phyloP scores from a whole-genome alignment of 805 yeast species.

The Cyberlindnera xylosilytica region DNA sequence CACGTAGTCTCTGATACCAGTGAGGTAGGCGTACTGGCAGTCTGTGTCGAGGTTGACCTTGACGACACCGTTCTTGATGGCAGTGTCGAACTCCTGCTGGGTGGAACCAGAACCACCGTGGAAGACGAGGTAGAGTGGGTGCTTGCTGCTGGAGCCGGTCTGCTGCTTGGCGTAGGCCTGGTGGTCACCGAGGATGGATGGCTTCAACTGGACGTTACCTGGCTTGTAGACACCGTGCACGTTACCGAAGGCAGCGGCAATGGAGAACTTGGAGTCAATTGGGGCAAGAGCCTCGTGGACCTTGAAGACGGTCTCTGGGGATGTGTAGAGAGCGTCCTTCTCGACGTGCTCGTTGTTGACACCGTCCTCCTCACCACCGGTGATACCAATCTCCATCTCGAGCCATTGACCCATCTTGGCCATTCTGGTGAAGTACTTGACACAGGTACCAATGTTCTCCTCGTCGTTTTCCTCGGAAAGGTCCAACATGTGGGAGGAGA shows the following conservation, averaged over 20 bases:
- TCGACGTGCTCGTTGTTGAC: constrained; percentile 95
- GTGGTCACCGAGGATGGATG: constrained; percentile 93
- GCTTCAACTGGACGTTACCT: constrained; percentile 93
- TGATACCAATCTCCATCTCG: constrained; percentile 99
- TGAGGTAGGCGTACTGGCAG: constrained; percentile 96
- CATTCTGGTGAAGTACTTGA: constrained; percentile 91
- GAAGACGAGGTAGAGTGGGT: constrained; percentile 96
- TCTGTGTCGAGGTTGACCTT: constrained; percentile 99
- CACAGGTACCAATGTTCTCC: constrained; percentile 92
- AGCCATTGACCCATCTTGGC: constrained; percentile 94
- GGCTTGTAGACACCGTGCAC: constrained; percentile 99
- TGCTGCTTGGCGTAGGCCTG: constrained; percentile 82
- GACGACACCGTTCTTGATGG: constrained; percentile 91
- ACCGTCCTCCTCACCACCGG: constrained; percentile 99
- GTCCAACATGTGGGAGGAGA: constrained; percentile 99
- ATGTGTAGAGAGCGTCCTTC: constrained; percentile 86
- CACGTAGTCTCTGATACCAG: constrained; percentile 97
- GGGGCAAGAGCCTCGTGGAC: constrained; percentile 88
- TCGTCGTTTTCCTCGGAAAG: constrained; percentile 95
- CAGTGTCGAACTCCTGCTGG: constrained; percentile 86
- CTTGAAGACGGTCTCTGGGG: constrained; percentile 89
- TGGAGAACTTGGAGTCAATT: constrained; percentile 96
- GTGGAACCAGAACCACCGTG: constrained; percentile 99
- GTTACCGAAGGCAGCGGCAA: constrained; percentile 99
- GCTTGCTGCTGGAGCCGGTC: constrained; percentile 45